Percentiles rank a stretch among this genome's conserved stretches.
phyloP scores from a whole-genome alignment of 2,329 filamentous ascomycete species.

The Neonectria hederae region DNA sequence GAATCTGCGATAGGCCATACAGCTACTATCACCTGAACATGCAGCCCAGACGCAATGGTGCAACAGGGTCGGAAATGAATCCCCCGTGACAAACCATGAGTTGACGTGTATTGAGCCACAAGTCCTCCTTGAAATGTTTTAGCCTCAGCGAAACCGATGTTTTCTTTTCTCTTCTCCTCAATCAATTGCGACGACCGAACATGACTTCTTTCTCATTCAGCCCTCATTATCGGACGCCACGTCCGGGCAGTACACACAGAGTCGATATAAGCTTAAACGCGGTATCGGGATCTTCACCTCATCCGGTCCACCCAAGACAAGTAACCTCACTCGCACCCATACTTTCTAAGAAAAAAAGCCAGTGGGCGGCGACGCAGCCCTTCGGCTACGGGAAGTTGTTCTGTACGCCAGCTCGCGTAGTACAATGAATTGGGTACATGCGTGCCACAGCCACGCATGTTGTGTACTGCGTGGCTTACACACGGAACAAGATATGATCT shows the following conservation, averaged over 20 bases:
- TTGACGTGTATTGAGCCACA: background rate
- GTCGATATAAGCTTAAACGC: conserved; percentile 43
- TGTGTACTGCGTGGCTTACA: conserved; percentile 29
- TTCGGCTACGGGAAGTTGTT: conserved; percentile 33
- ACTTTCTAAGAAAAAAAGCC: background rate
- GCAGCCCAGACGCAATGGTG: background rate
- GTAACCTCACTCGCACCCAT: conserved; percentile 10
- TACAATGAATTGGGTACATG: conserved; percentile 29
- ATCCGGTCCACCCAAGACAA: conserved; percentile 25
- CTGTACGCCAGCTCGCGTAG: conserved; percentile 1
- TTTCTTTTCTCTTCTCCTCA: background rate
- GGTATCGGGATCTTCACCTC: conserved; percentile 15
- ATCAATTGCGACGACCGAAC: background rate
- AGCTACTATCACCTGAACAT: background rate
- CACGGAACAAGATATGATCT: conserved; percentile 21
- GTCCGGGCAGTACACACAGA: conserved; percentile 18
- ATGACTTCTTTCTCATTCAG: background rate
- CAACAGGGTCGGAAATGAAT: conserved; percentile 16
- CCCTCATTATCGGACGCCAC: background rate
- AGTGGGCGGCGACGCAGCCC: conserved; percentile 8
- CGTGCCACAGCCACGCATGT: conserved; percentile 31
- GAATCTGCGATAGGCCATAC: conserved; percentile 20
- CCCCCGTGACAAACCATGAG: background rate
- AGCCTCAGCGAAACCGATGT: background rate
- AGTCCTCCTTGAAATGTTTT: background rate